phyloP scores from a whole-genome alignment of 2,329 filamentous ascomycete species.

The Sclerotinia sclerotiorum region DNA sequence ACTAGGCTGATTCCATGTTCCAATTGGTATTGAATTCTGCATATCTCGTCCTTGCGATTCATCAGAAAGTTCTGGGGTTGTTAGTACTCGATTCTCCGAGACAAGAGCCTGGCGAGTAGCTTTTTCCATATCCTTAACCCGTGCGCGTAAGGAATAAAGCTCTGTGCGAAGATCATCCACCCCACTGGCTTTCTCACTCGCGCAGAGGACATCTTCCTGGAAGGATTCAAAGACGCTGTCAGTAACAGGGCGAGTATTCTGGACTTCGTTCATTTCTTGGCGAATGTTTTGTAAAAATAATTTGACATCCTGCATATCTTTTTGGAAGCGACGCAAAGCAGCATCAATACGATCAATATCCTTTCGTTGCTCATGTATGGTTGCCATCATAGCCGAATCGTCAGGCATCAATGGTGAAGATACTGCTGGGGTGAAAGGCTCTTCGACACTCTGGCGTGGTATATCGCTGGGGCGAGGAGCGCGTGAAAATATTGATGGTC shows the following conservation, averaged over 20 bases:
- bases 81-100: neutral
- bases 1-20: neutral
- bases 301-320: constrained; percentile 37
- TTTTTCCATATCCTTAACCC: constrained; percentile 11
- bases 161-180: constrained; percentile 30
- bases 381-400: neutral
- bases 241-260: neutral
- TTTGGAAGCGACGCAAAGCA: constrained; percentile 35
- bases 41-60: neutral
- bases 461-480: neutral
- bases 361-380: constrained; percentile 30
- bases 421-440: neutral
- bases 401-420: neutral
- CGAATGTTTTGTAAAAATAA: constrained; percentile 38
- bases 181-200: constrained; percentile 33
- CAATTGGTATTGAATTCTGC: neutral
- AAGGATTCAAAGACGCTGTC: neutral
- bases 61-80: constrained; percentile 7
- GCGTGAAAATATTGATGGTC: neutral
- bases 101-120: neutral
- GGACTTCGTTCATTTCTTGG: constrained; percentile 27
- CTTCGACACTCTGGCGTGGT: neutral
- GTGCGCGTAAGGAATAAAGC: constrained; percentile 7
- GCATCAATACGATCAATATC: constrained; percentile 39
- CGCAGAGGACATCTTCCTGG: constrained; percentile 24